Conservation (phyloP, 2,329 filamentous ascomycete genomes). For the Beauveria caledonica region DNA sequence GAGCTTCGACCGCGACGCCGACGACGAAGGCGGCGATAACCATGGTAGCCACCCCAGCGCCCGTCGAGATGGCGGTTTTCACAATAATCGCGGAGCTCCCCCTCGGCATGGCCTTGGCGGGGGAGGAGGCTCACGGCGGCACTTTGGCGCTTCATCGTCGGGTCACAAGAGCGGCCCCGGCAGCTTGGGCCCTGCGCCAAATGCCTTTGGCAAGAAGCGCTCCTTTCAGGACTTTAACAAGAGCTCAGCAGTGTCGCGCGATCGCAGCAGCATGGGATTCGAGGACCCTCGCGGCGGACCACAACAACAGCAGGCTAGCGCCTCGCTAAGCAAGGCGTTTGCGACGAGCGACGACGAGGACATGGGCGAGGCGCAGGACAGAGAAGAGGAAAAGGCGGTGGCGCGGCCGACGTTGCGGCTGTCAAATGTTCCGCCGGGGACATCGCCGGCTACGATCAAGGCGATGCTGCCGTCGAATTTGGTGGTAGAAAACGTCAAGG, state of each 20-base stretch:
- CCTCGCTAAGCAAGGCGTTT: constrained; percentile 56
- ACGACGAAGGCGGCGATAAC: constrained; percentile 29
- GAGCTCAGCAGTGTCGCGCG: constrained; percentile 24
- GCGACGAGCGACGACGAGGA: constrained; percentile 56
- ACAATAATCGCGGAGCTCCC: constrained; percentile 13
- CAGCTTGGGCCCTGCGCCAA: constrained; percentile 47
- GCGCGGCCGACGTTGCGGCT: constrained; percentile 56
- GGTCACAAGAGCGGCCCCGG: constrained; percentile 53
- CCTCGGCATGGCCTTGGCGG: constrained; percentile 22
- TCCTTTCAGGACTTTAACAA: constrained; percentile 32
- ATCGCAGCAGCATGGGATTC: constrained; percentile 27
- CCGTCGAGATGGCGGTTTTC: constrained; percentile 1
- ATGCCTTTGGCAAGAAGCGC: constrained; percentile 45
- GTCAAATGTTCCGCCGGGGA: constrained; percentile 51
- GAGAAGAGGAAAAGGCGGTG: constrained; percentile 49
- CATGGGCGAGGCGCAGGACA: constrained; percentile 31
- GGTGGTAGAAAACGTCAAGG: constrained; percentile 64
- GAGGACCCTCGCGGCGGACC: constrained; percentile 29
- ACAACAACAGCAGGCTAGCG: constrained; percentile 22
- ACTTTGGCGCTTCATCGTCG: constrained; percentile 48
- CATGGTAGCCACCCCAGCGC: constrained; percentile 8
- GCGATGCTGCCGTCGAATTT: constrained; percentile 51
- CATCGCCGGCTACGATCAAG: constrained; percentile 51
- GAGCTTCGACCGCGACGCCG: constrained; percentile 58
- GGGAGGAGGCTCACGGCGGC: constrained; percentile 42